These are phyloP conservation scores for Talaromyces sp. DNA, from an alignment of 2,329 filamentous ascomycete species.

Conservation along the genomic window DNA sequence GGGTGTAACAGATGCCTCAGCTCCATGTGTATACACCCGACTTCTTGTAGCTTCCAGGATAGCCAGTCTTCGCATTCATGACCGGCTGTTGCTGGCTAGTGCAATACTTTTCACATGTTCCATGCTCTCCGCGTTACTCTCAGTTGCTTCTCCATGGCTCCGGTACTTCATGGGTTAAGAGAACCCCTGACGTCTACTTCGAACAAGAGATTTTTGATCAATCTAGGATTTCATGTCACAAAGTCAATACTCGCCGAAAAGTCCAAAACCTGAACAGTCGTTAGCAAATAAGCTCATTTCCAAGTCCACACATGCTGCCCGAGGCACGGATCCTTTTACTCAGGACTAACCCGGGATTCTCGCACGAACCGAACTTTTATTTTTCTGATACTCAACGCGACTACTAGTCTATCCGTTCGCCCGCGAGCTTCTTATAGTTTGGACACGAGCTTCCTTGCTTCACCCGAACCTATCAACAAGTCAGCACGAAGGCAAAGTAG, in stretches of 20 bases:
- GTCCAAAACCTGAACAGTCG: background rate
- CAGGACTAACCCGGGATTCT: background rate
- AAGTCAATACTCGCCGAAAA: background rate
- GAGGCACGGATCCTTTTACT: background rate
- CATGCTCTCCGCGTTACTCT: background rate
- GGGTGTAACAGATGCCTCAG: background rate
- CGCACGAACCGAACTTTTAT: background rate
- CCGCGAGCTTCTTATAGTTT: background rate
- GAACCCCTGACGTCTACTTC: too few relatives aligned
- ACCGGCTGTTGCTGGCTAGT: background rate
- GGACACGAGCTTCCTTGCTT: background rate
- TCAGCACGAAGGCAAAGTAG: conserved; percentile 4
- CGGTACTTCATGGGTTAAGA: too few relatives aligned
- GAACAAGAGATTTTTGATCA: background rate
- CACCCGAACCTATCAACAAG: background rate
- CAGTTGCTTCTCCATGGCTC: too few relatives aligned
- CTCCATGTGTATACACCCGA: background rate
- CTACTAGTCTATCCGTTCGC: background rate
- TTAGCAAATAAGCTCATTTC: background rate
- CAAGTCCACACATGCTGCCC: background rate
- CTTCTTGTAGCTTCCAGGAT: background rate
- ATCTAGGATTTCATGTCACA: background rate
- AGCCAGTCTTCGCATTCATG: background rate
- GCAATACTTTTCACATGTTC: background rate
- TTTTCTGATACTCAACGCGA: background rate